These are phyloP conservation scores for Coccomyxa sp. DNA, from an alignment of 139 green algal species.

Conservation along the genomic window DNA sequence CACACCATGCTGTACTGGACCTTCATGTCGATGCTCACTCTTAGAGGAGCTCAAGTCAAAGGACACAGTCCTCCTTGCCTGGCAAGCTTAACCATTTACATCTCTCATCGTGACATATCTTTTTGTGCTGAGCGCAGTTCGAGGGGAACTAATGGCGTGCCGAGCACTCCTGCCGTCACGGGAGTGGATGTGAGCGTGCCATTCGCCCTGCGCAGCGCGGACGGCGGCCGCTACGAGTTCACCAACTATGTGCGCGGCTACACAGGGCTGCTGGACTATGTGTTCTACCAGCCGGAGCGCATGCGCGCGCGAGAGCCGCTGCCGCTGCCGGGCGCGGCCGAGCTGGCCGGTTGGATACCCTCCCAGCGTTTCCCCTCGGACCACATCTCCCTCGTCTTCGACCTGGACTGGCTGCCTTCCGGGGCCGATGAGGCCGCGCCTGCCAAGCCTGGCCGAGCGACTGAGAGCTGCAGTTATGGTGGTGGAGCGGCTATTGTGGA, in stretches of 20 bases:
- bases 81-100: too few species aligned
- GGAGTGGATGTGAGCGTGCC: constrained; percentile 37
- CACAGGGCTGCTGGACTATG: constrained; percentile 77
- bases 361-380: constrained; percentile 75
- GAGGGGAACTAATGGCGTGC: too few species aligned
- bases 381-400: constrained; percentile 63
- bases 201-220: constrained; percentile 46
- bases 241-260: constrained; percentile 87
- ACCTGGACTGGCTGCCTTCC: constrained; percentile 21
- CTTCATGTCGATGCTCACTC: too few species aligned
- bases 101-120: too few species aligned
- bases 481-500: too few species aligned
- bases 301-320: constrained; percentile 31
- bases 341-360: constrained; percentile 63
- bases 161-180: too few species aligned
- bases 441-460: too few species aligned
- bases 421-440: not conserved
- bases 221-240: constrained; percentile 59
- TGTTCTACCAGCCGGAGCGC: constrained; percentile 45
- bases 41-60: too few species aligned
- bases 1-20: not conserved
- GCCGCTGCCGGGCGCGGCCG: constrained; percentile 40
- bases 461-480: too few species aligned
- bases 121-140: too few species aligned
- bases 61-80: too few species aligned